phyloP scores from a whole-genome alignment of 768 basidiomycete species.

The Termitomyces sp. region DNA sequence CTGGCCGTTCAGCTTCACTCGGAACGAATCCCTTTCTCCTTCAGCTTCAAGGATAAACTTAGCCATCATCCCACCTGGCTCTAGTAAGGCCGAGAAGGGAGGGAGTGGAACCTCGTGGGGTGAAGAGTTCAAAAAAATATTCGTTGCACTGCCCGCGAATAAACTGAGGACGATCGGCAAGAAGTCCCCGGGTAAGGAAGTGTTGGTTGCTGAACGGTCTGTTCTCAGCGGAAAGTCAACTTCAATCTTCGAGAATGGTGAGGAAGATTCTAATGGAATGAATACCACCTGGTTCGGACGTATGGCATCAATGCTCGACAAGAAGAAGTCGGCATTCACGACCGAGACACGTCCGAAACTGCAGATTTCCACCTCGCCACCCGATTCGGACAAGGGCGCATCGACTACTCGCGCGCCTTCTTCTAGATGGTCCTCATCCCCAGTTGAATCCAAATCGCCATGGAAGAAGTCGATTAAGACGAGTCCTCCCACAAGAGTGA shows the following conservation, averaged over 20 bases:
- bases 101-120: slow-evolving; percentile 3
- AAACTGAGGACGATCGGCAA: slow-evolving; percentile 42
- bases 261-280: slow-evolving; percentile 11
- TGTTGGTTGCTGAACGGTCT: slow-evolving; percentile 24
- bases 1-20: slow-evolving; percentile 30
- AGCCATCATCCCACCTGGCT: slow-evolving; percentile 36
- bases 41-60: slow-evolving; percentile 34
- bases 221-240: slow-evolving; percentile 2
- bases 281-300: slow-evolving; percentile 24
- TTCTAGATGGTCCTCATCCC: slow-evolving; percentile 35
- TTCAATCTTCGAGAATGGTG: slow-evolving; percentile 11
- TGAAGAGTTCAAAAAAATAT: slow-evolving; percentile 8
- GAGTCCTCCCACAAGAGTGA: slow-evolving; percentile 16
- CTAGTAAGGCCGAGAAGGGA: slow-evolving; percentile 15
- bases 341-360: slow-evolving; percentile 26
- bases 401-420: slow-evolving; percentile 11
- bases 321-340: slow-evolving; percentile 11
- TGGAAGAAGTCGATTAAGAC: slow-evolving; percentile 31
- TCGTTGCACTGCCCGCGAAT: slow-evolving; percentile 23
- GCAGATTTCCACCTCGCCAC: slow-evolving; percentile 35
- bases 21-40: slow-evolving; percentile 19
- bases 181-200: slow-evolving; percentile 31
- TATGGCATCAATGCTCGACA: slow-evolving; percentile 19
- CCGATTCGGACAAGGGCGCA: slow-evolving; percentile 15
- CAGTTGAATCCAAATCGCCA: slow-evolving; percentile 20